Evolutionary conservation across 768 basidiomycete species (phyloP).

Genomic region (Coprinopsis marcescibilis): DNA sequence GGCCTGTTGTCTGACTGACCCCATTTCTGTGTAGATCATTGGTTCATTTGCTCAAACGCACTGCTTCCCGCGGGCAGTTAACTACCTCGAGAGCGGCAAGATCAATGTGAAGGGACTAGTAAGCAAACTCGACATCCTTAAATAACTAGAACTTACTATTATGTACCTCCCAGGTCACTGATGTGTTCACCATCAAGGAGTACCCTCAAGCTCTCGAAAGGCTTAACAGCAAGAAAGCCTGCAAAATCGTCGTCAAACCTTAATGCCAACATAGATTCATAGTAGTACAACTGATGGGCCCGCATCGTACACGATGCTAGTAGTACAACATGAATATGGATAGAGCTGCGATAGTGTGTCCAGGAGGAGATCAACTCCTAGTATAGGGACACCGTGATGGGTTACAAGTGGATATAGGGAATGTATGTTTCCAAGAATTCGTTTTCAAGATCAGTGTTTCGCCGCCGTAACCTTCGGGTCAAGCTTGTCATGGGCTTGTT

Average conservation of each 20-base stretch:
- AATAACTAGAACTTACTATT: no score
- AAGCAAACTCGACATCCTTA: no score
- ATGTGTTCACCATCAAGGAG: conserved; percentile 62
- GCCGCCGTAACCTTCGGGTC: no score
- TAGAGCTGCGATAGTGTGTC: no score
- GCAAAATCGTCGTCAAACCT: conserved; percentile 60
- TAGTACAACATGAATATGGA: no score
- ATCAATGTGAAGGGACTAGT: conserved; percentile 74
- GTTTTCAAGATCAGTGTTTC: no score
- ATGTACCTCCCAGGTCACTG: conserved; percentile 24
- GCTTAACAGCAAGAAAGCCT: conserved; percentile 57
- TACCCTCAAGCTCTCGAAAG: conserved; percentile 60
- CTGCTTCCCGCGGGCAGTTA: conserved; percentile 89
- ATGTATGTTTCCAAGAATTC: no score
- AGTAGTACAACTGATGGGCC: no score
- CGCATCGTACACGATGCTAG: no score
- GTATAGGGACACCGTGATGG: no score
- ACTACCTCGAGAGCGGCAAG: conserved; percentile 84
- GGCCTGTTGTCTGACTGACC: not conserved
- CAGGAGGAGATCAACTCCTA: no score
- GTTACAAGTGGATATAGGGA: no score
- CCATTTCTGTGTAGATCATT: conserved; percentile 55
- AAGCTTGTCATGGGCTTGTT: not conserved
- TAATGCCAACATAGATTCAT: not conserved
- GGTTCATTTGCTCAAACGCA: conserved; percentile 86